Percentiles rank a stretch among this genome's conserved stretches.
These are phyloP conservation scores for Nosema bombycis DNA, from an alignment of 371 early-diverging fungal species.

Conservation along the genomic window DNA sequence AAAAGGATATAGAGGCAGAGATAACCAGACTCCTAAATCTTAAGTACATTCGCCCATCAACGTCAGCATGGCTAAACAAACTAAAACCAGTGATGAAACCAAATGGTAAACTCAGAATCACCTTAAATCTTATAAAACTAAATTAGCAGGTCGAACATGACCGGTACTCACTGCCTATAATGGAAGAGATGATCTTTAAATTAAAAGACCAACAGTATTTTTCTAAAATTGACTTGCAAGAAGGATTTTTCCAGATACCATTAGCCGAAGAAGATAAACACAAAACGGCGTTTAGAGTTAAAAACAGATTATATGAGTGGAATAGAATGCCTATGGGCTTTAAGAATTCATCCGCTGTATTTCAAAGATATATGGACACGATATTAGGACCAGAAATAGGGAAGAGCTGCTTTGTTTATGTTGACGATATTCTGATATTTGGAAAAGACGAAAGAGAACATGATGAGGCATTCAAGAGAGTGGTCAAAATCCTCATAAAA, in stretches of 20 bases:
- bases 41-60: conserved; percentile 30
- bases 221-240: conserved; percentile 44
- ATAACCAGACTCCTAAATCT: conserved; percentile 2
- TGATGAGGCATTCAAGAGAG: not conserved
- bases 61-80: conserved; percentile 31
- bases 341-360: conserved; percentile 45
- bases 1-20: conserved; percentile 1
- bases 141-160: conserved; percentile 33
- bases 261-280: conserved; percentile 15
- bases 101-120: conserved; percentile 40
- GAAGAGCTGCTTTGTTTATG: not conserved
- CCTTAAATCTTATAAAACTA: conserved; percentile 31
- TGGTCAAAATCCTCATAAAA: not conserved
- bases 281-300: conserved; percentile 50
- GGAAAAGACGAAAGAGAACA: conserved; percentile 4
- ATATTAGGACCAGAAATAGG: not conserved
- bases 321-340: conserved; percentile 43
- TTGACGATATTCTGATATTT: conserved; percentile 6
- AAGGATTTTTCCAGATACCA: conserved; percentile 44
- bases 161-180: conserved; percentile 28
- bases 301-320: conserved; percentile 42
- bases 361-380: conserved; percentile 31
- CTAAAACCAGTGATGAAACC: conserved; percentile 25
- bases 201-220: conserved; percentile 22
- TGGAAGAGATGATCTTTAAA: conserved; percentile 24